Base-by-base conservation (phyloP, 108 stramenopile genomes). In the Fragilariopsis cylindrus region DNA sequence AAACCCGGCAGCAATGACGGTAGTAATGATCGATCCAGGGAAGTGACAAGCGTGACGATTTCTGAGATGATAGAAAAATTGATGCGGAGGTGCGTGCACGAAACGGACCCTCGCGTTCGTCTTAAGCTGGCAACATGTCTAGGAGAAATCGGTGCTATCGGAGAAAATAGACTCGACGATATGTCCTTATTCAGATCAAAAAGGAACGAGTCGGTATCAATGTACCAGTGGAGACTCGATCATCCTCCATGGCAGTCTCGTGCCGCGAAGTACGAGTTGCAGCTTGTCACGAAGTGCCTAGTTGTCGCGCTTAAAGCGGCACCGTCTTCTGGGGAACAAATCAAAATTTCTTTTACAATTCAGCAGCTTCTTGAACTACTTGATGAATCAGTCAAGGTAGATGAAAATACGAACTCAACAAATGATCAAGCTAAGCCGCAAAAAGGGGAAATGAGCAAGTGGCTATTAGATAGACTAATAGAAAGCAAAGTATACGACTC, bases 81-180 rank as follows among this genome's bases (percentile, higher is more conserved):
- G 8, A 58, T 94, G 74, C 65, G 76, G 4, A 76, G 92, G 60
- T 92, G 91, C 67, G 79, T 81, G 4, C 72, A 76, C 21, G 96
- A 96, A 74, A 77, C 83, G 5, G 87, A 93, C 65, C 44, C 46
- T 39, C 74, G 81, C 18, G 72, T 81, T 39, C 81, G 87, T 52
- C 52, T 90, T 65, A 78, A 82, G 21, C 72, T 94, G 18, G 93
- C 89, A 4, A 71, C 78, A 18, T 92, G 90, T 72, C 65, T 94
- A 5, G 96, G 96, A 15, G 96, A 96, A 76, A 78, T 93, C 43
- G 96, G 93, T 18, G 93, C 90, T 7, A 90, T 96, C 52, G 88
- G 83, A 63, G 83, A 90, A 40, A 74, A 84, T 60, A 71, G 81
- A 53, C 72, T 96, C 18, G 84, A 81, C 8, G 82, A 74, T 58